phyloP scores from a whole-genome alignment of 768 basidiomycete genomes.

The Amanita fuliginea region DNA sequence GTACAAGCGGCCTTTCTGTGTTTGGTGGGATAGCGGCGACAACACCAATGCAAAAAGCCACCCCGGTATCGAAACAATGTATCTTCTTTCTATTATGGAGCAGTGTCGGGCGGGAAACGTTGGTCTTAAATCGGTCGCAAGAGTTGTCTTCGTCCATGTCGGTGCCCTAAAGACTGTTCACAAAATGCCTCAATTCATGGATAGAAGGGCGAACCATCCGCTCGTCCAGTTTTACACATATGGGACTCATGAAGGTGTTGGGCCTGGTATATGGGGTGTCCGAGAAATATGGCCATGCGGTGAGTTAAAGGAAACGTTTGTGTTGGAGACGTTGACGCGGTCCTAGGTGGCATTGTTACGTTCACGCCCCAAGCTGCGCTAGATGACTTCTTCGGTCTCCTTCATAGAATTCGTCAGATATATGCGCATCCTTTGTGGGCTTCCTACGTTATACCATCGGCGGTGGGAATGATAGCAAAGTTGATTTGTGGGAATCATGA shows the following conservation, averaged over 20 bases:
- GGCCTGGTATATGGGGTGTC: conserved; percentile 47
- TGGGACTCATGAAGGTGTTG: conserved; percentile 47
- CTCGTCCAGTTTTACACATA: conserved; percentile 56
- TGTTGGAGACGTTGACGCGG: neutral
- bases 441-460: conserved; percentile 55
- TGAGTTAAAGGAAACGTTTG: conserved; percentile 17
- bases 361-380: conserved; percentile 54
- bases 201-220: conserved; percentile 30
- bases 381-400: conserved; percentile 37
- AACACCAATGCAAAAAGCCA: conserved; percentile 14
- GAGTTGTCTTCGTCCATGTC: conserved; percentile 58
- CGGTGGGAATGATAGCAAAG: conserved; percentile 44
- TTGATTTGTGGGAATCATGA: conserved; percentile 25
- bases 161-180: conserved; percentile 40
- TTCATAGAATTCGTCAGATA: conserved; percentile 37
- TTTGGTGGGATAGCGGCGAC: conserved; percentile 33
- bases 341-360: conserved; percentile 59
- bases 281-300: conserved; percentile 61
- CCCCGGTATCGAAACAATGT: conserved; percentile 31
- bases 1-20: conserved; percentile 28
- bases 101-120: conserved; percentile 29
- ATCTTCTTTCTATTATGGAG: conserved; percentile 20
- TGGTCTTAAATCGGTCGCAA: conserved; percentile 22
- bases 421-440: conserved; percentile 56
- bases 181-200: conserved; percentile 36